A percentile compares a stretch with the other conserved stretches of the same genome.
phyloP scores from a whole-genome alignment of 345 rosid genomes.

The Nasturtium officinale region DNA sequence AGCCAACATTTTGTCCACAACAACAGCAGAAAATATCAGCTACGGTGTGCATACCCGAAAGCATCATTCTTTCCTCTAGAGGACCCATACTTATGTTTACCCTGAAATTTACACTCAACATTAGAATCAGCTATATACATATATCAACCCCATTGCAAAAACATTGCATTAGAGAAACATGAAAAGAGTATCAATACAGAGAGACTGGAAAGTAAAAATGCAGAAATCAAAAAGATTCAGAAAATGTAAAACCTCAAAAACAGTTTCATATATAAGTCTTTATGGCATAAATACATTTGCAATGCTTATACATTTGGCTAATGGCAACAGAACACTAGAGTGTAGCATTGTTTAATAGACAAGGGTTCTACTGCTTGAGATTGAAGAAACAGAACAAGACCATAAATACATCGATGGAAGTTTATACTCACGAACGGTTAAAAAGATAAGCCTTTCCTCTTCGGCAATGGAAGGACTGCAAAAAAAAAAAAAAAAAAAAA shows the following conservation, averaged over 20 bases:
- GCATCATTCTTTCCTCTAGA: constrained; percentile 75
- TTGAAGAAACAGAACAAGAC: constrained; percentile 14
- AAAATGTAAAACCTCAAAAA: background rate
- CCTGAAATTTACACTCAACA: constrained; percentile 45
- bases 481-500: no score
- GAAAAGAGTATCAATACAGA: background rate
- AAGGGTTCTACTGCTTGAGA: background rate
- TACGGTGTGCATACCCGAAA: constrained; percentile 81
- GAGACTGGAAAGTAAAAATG: background rate
- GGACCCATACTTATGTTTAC: constrained; percentile 72
- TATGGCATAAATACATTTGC: background rate
- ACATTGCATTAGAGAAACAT: background rate
- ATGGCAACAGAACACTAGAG: background rate
- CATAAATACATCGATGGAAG: background rate
- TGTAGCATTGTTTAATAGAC: background rate
- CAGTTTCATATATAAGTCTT: background rate
- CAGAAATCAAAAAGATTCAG: background rate
- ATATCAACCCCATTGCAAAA: constrained; percentile 9
- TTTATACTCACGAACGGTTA: constrained; percentile 61
- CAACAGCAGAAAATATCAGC: constrained; percentile 87
- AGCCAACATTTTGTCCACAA: constrained; percentile 87
- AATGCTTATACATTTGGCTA: background rate
- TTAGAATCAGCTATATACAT: constrained; percentile 9
- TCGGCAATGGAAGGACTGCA: constrained; percentile 69
- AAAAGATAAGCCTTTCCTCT: constrained; percentile 86